Evolutionary conservation across 2,329 filamentous ascomycete genomes (phyloP), one percentile per base, ranked within the genome.

Genomic region (Sclerotinia trifoliorum): DNA sequence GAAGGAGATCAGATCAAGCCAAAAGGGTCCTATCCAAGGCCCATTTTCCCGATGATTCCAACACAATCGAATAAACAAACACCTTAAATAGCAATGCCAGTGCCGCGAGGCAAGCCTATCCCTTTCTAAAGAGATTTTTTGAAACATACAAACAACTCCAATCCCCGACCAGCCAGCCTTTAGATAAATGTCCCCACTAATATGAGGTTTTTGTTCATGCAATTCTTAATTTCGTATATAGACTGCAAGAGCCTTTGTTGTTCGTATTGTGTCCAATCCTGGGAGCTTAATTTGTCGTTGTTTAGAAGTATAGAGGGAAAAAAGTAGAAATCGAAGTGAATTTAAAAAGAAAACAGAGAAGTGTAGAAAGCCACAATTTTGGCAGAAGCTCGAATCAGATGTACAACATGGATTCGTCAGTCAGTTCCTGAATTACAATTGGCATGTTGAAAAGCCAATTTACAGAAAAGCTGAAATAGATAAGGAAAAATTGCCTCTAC

Each of bases 101-200:
- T 49, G 64, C 64, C 64, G 64, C 51, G 64, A 66, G 64, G 64
- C 64, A 60, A 49, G 26, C 64, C 64, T 60, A 60, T 42, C 55
- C 54, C 54, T 48, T 51, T 66, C 61, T 64, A 64, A 42, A 29
- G 8, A 32, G n/a, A 29, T 26, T 35, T 66, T 66, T 66, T 21
- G 10, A 56, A 65, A 44, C 32, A 54, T 26, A 21, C 32, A 62
- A 62, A 24, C 62, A 56, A 65, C 51, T 65, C 62, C 62, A 26
- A 55, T 56, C 39, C 62, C 32, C 48, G 44, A 15, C 35, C n/a
- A 60, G 35, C 42, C 57, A 26, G n/a, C 57, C 52, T 19, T 17
- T 26, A 8, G 44, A 35, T 35, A 35, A 49, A 49, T 19, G 13
- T 13, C 58, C 57, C 15, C 58, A 62, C 29, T 61, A 24, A 24